Evolutionary conservation across 78 protist genomes (phyloP).

Genomic region (Dictyostelium brefeldianum): DNA sequence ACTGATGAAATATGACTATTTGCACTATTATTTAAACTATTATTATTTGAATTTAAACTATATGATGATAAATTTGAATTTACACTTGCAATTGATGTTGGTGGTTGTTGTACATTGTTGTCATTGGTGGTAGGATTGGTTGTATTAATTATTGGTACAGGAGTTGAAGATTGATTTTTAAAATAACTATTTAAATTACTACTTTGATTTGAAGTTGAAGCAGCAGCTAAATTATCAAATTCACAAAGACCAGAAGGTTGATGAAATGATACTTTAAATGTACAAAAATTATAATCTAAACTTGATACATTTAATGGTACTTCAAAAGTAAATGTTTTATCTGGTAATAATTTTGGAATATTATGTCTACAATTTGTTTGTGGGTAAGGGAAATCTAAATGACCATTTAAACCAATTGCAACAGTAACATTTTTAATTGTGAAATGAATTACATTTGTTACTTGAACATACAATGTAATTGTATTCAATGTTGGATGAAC

Average conservation of each 20-base stretch:
- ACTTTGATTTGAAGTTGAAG: background rate
- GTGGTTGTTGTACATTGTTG: background rate
- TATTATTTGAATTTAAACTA: constrained; percentile 26
- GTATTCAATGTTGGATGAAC: constrained; percentile 63
- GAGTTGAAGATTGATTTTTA: background rate
- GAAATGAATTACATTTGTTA: constrained; percentile 50
- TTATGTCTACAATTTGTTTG: constrained; percentile 57
- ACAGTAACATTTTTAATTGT: constrained; percentile 39
- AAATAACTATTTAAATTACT: no score
- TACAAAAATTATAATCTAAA: constrained; percentile 39
- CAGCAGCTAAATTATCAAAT: constrained; percentile 1
- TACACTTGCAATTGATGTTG: background rate
- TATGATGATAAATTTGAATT: constrained; percentile 14
- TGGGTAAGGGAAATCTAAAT: constrained; percentile 66
- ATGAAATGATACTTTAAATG: constrained; percentile 10
- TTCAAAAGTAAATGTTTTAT: constrained; percentile 49
- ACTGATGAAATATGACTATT: constrained; percentile 6
- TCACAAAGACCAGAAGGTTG: constrained; percentile 68
- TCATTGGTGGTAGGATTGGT: background rate
- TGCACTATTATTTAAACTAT: constrained; percentile 24
- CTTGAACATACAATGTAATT: constrained; percentile 26
- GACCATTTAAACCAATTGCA: constrained; percentile 50
- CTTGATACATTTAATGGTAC: constrained; percentile 47
- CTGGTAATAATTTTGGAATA: constrained; percentile 61
- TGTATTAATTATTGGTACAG: background rate